Evolutionary conservation across 805 yeast species (phyloP).

Genomic region (Pichia gijzeniarum): DNA sequence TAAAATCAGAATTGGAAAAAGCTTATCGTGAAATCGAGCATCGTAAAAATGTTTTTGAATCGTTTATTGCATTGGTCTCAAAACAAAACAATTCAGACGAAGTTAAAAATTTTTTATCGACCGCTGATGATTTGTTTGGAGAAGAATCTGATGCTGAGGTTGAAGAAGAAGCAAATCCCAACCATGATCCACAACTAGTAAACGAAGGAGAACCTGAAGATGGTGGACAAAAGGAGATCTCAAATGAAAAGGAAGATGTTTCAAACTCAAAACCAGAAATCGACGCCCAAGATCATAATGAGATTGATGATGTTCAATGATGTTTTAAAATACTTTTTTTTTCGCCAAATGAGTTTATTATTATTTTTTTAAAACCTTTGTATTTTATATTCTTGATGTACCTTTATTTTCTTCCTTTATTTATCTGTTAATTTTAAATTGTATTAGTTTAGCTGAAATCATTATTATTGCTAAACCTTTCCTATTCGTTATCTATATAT

Average conservation of each 20-base stretch:
- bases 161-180: slow-evolving; percentile 5
- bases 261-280: too few relatives aligned
- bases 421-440: background rate
- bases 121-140: background rate
- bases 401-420: slow-evolving; percentile 6
- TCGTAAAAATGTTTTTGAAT: slow-evolving; percentile 49
- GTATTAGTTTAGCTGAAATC: background rate
- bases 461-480: too few relatives aligned
- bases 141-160: slow-evolving; percentile 4
- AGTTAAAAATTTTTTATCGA: background rate
- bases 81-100: slow-evolving; percentile 7
- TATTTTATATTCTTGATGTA: slow-evolving; percentile 5
- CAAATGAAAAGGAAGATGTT: too few relatives aligned
- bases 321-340: too few relatives aligned
- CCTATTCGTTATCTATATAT: too few relatives aligned
- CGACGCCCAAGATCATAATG: too few relatives aligned
- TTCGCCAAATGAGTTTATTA: too few relatives aligned
- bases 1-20: slow-evolving; percentile 81
- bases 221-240: background rate
- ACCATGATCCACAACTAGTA: background rate
- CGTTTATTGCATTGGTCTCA: slow-evolving; percentile 10
- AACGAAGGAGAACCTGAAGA: background rate
- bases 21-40: slow-evolving; percentile 89
- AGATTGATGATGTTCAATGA: too few relatives aligned
- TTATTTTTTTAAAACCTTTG: background rate